Conservation (phyloP, 805 yeast genomes). For the Zygotorulaspora danielsina region DNA sequence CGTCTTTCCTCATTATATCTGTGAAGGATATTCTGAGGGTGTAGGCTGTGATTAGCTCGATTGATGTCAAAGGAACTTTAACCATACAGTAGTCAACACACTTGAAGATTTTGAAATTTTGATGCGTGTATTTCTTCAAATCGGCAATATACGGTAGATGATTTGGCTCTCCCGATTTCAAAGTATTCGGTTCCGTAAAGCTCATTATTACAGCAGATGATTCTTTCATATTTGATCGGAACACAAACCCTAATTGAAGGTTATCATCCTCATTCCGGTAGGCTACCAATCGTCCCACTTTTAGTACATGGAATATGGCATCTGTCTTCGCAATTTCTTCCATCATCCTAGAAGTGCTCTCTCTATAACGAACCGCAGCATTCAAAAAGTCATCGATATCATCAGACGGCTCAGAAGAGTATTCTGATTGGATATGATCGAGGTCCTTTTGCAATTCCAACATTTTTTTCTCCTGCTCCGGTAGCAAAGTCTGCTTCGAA, state of each 20-base stretch:
- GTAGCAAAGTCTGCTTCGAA: slow-evolving; percentile 74
- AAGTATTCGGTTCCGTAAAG: slow-evolving; percentile 33
- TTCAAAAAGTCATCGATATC: slow-evolving; percentile 46
- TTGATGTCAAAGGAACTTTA: slow-evolving; percentile 26
- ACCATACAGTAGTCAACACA: slow-evolving; percentile 33
- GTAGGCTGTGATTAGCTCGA: slow-evolving; percentile 32
- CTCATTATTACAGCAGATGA: slow-evolving; percentile 28
- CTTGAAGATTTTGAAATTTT: slow-evolving; percentile 30
- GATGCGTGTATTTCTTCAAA: slow-evolving; percentile 26
- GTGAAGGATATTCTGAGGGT: slow-evolving; percentile 26
- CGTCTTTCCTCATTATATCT: slow-evolving; percentile 28
- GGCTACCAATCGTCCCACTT: slow-evolving; percentile 53
- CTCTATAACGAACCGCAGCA: slow-evolving; percentile 44
- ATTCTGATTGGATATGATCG: slow-evolving; percentile 36
- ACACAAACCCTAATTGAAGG: slow-evolving; percentile 47
- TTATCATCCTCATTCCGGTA: slow-evolving; percentile 47
- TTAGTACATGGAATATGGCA: slow-evolving; percentile 44
- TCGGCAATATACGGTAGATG: slow-evolving; percentile 37
- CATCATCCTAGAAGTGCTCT: slow-evolving; percentile 44
- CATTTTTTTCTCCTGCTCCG: slow-evolving; percentile 74
- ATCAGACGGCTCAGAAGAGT: slow-evolving; percentile 34
- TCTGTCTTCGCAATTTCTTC: slow-evolving; percentile 46
- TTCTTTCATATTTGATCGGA: slow-evolving; percentile 35
- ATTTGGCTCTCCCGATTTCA: slow-evolving; percentile 30
- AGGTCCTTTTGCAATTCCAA: slow-evolving; percentile 49